These are phyloP conservation scores for Withania somnifera DNA, from an alignment of 305 asterid species.

Conservation along the genomic window DNA sequence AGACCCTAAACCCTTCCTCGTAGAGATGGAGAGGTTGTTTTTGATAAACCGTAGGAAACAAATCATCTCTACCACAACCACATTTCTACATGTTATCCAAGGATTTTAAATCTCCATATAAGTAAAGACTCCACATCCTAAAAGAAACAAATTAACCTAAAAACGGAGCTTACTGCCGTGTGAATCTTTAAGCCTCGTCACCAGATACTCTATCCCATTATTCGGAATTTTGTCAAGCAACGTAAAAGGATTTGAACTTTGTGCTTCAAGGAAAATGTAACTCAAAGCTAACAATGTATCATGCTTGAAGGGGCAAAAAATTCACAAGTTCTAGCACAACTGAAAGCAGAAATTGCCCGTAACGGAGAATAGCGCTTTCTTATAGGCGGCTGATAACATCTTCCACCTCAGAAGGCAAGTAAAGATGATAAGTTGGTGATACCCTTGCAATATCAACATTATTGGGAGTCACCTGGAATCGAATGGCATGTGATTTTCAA, in stretches of 20 bases:
- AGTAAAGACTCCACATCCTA: neutral
- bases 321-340: neutral
- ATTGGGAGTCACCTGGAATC: conserved; percentile 73
- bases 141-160: neutral
- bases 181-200: neutral
- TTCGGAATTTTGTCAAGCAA: neutral
- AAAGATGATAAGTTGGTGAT: conserved; percentile 68
- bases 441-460: conserved; percentile 87
- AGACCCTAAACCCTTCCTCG: too few relatives aligned
- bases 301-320: neutral
- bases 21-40: too few relatives aligned
- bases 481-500: neutral
- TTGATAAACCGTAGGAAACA: too few relatives aligned
- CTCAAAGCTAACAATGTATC: neutral
- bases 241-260: neutral
- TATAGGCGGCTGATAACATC: conserved; percentile 63
- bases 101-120: neutral
- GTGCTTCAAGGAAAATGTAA: neutral
- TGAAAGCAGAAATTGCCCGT: neutral
- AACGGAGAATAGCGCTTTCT: neutral
- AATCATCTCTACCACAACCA: neutral
- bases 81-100: neutral
- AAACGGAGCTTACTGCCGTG: too few relatives aligned
- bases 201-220: neutral
- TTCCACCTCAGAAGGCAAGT: conserved; percentile 73